These are phyloP conservation scores for Discostella stelligeroides DNA, from an alignment of 108 stramenopile species.

Conservation along the genomic window DNA sequence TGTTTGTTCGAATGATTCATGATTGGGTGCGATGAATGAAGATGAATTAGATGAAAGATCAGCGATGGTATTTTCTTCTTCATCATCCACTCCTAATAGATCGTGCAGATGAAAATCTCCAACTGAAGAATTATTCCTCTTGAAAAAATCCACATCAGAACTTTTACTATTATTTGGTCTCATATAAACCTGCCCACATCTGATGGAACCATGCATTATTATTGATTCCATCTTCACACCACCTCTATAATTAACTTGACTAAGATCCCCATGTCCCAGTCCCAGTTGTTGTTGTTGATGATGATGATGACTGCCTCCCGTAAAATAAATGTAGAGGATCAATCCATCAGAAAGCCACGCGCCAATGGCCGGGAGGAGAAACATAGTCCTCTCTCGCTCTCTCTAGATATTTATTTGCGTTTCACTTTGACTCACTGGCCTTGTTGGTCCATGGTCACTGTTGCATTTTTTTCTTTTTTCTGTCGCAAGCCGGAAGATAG, in stretches of 20 bases:
- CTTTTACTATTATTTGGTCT: not conserved
- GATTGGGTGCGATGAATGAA: not conserved
- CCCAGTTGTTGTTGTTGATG: no score
- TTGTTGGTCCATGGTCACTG: no score
- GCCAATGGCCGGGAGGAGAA: conserved; percentile 66
- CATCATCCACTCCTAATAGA: no score
- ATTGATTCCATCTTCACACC: no score
- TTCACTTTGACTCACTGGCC: no score
- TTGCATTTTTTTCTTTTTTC: no score
- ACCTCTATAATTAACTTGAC: no score
- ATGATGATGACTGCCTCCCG: not conserved
- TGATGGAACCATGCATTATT: not conserved
- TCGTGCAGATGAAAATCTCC: no score
- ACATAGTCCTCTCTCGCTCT: conserved; percentile 14
- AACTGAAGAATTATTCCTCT: conserved; percentile 3
- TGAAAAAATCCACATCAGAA: no score
- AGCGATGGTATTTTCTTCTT: not conserved
- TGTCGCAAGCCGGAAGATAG: no score
- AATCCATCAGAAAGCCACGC: conserved; percentile 60
- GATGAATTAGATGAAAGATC: not conserved
- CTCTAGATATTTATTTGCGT: no score
- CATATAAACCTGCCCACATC: not conserved
- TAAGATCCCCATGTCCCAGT: not conserved
- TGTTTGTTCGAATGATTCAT: not conserved
- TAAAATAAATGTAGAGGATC: conserved; percentile 54